Conservation (phyloP, 73 alveolate species). For the Urostyla sp. region DNA sequence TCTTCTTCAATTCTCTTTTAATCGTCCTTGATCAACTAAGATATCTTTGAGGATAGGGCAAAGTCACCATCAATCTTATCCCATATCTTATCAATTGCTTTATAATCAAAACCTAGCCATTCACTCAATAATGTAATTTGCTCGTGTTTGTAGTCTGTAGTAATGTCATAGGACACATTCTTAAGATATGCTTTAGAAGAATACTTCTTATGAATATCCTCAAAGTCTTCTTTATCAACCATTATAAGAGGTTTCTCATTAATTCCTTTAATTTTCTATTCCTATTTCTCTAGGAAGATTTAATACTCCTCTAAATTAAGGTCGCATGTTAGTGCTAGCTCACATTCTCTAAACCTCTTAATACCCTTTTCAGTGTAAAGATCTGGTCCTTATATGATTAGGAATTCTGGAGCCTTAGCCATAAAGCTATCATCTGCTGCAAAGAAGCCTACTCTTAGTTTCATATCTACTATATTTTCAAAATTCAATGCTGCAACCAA, state of each 20-base stretch:
- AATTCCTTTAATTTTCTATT: slow-evolving; percentile 35
- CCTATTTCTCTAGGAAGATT: slow-evolving; percentile 37
- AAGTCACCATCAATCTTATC: slow-evolving; percentile 25
- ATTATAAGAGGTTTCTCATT: slow-evolving; percentile 45
- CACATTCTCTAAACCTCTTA: slow-evolving; percentile 29
- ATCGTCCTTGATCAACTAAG: slow-evolving; percentile 37
- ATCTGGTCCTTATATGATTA: slow-evolving; percentile 40
- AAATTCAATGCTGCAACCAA: slow-evolving; percentile 51
- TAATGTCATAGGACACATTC: no score
- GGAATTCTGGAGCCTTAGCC: slow-evolving; percentile 41
- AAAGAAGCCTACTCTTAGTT: slow-evolving; percentile 44
- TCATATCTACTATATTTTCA: slow-evolving; percentile 53
- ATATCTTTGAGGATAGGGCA: slow-evolving; percentile 30
- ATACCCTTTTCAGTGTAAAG: slow-evolving; percentile 45
- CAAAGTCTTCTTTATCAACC: slow-evolving; percentile 47
- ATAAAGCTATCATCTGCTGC: slow-evolving; percentile 22
- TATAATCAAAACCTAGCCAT: slow-evolving; percentile 36
- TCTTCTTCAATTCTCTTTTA: slow-evolving; percentile 43
- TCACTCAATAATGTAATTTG: slow-evolving; percentile 7
- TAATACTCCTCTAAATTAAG: slow-evolving; percentile 40
- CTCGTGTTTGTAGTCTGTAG: no score
- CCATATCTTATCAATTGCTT: slow-evolving; percentile 10
- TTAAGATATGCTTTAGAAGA: not conserved
- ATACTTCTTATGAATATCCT: slow-evolving; percentile 25
- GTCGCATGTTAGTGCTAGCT: slow-evolving; percentile 12